phyloP scores from a whole-genome alignment of 495 filamentous ascomycete species.

The Lepidopterella palustris region DNA sequence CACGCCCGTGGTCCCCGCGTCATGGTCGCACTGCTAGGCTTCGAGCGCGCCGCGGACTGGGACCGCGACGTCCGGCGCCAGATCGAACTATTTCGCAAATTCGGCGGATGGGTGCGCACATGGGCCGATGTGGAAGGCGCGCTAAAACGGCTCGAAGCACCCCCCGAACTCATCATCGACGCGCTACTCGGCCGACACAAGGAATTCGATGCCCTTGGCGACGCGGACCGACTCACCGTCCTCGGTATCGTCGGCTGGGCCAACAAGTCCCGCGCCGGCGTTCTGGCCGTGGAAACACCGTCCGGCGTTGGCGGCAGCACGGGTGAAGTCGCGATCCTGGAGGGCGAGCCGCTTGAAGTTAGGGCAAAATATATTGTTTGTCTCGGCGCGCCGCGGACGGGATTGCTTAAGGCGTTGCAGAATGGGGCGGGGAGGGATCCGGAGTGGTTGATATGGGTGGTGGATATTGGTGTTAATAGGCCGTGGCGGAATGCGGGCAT shows the following conservation, averaged over 20 bases:
- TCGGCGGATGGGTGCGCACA: conserved; percentile 40
- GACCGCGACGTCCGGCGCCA: conserved; percentile 37
- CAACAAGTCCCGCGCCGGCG: conserved; percentile 68
- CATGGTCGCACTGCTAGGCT: conserved; percentile 73
- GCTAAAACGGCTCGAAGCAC: conserved; percentile 52
- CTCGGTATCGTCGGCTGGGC: conserved; percentile 82
- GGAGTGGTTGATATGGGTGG: conserved; percentile 69
- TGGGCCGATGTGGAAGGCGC: conserved; percentile 38
- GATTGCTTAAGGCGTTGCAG: conserved; percentile 65
- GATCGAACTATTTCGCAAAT: conserved; percentile 57
- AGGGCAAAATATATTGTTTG: conserved; percentile 70
- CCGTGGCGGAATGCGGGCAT: conserved; percentile 85
- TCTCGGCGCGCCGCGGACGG: conserved; percentile 77
- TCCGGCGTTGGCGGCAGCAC: conserved; percentile 74
- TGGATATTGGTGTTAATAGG: conserved; percentile 77
- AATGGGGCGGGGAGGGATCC: conserved; percentile 52
- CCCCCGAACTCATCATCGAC: conserved; percentile 79
- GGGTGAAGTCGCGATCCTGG: conserved; percentile 54
- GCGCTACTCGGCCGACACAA: conserved; percentile 78
- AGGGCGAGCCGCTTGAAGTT: conserved; percentile 66
- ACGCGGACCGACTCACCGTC: conserved; percentile 72
- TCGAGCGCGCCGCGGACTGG: conserved; percentile 49
- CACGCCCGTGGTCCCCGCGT: conserved; percentile 72
- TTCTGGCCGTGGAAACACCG: conserved; percentile 80
- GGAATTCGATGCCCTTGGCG: conserved; percentile 74